These are phyloP conservation scores for Hevea brasiliensis DNA, from an alignment of 345 rosid species.

Conservation along the genomic window DNA sequence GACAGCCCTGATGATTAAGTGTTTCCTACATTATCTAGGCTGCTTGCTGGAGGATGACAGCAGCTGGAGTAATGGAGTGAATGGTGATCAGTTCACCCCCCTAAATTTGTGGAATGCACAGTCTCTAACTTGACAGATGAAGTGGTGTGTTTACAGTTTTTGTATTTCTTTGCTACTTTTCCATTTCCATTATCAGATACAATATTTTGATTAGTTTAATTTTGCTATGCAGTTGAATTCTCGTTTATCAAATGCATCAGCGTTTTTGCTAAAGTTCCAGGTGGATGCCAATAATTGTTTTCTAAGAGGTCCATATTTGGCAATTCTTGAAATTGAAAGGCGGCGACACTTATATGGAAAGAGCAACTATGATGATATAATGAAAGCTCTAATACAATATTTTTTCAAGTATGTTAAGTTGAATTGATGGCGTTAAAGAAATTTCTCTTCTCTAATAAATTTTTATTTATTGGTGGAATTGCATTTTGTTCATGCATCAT, in stretches of 20 bases:
- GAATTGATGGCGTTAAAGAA: too few relatives aligned
- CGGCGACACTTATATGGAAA: conserved; percentile 72
- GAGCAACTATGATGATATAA: conserved; percentile 50
- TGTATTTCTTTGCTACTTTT: conserved; percentile 17
- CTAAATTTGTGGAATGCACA: conserved; percentile 52
- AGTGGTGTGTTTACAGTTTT: conserved; percentile 48
- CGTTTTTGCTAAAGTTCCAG: conserved; percentile 62
- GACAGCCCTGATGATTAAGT: conserved; percentile 98
- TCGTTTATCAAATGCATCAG: conserved; percentile 65
- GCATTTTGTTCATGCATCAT: neutral
- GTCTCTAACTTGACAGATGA: conserved; percentile 67
- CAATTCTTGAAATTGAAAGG: conserved; percentile 80
- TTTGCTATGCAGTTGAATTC: conserved; percentile 68
- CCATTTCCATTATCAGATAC: conserved; percentile 7
- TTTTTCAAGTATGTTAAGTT: conserved; percentile 54
- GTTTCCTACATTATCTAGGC: conserved; percentile 84
- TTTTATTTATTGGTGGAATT: too few relatives aligned
- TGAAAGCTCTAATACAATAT: conserved; percentile 64
- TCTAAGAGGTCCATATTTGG: conserved; percentile 72
- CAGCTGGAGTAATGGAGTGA: conserved; percentile 50
- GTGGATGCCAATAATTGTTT: conserved; percentile 45
- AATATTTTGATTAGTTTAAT: conserved; percentile 19
- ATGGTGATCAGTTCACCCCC: conserved; percentile 44
- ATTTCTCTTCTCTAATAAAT: too few relatives aligned
- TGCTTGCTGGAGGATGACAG: conserved; percentile 89